Conservation (phyloP, 2,329 filamentous ascomycete genomes). For the Paecilomyces niveus region DNA sequence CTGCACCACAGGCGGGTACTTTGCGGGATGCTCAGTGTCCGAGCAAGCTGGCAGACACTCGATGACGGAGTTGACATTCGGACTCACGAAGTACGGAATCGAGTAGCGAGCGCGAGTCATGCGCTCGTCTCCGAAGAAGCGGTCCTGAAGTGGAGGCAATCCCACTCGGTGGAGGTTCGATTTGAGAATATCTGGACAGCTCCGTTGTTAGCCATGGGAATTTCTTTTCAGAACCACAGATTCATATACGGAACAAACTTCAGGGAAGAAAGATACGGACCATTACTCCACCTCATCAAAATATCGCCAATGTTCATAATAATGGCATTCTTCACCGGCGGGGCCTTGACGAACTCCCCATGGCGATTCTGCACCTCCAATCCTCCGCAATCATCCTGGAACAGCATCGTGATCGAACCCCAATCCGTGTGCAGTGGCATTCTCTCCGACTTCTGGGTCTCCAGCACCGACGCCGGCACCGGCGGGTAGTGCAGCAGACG, state of each 20-base stretch:
- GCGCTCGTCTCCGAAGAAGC: slow-evolving; percentile 22
- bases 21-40: background rate
- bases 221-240: background rate
- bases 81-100: slow-evolving; percentile 25
- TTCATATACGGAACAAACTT: background rate
- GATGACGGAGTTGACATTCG: slow-evolving; percentile 9
- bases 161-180: slow-evolving; percentile 44
- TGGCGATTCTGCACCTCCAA: slow-evolving; percentile 32
- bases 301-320: slow-evolving; percentile 39
- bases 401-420: slow-evolving; percentile 44
- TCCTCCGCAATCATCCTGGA: slow-evolving; percentile 43
- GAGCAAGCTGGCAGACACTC: slow-evolving; percentile 1
- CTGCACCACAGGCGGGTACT: background rate
- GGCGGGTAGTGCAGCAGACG: slow-evolving; percentile 53
- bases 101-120: slow-evolving; percentile 21
- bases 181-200: slow-evolving; percentile 32
- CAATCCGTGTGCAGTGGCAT: slow-evolving; percentile 49
- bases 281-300: slow-evolving; percentile 36
- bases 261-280: slow-evolving; percentile 11
- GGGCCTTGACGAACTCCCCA: slow-evolving; percentile 27
- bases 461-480: slow-evolving; percentile 35
- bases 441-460: slow-evolving; percentile 35
- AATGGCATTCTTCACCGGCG: slow-evolving; percentile 23
- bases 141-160: slow-evolving; percentile 27
- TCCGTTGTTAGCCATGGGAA: background rate